Evolutionary conservation across 169 alveolate species (phyloP), one percentile per base, ranked within the genome.

Genomic region (Plasmodium inui): DNA sequence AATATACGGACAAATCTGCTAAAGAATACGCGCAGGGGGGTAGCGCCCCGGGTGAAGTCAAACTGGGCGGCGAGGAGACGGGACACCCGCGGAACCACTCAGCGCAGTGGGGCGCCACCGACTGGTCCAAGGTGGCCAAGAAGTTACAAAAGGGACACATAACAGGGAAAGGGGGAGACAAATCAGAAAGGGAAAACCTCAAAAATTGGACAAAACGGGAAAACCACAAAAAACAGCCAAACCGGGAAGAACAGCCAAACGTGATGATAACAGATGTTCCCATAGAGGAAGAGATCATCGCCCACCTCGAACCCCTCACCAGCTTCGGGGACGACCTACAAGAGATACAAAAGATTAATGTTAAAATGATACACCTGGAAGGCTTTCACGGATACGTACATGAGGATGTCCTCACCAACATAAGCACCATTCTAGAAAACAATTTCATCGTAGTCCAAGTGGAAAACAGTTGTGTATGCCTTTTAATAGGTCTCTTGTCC

Each of bases 381-480:
- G 34, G 53, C 5, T n/a, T 10, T 6, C 37, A 37, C 37, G n/a
- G 14, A 19, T 19, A 39, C 46, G 6, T 44, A 12, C 46, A 89
- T 57, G 50, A 26, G 30, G 72, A 89, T 32, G 14, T 89, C 10
- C 70, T 89, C 39, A 67, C 70, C 30, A 89, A 79, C 44, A 57
- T 89, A 22, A 57, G 61, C 19, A 89, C 82, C 22, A 79, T 89
- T 26, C 44, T 89, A 46, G 2, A 26, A 41, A 89, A 39, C 46
- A 89, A 80, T 32, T 89, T 89, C 71, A 90, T 67, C 22, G 28
- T 73, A 12, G 83, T 89, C 19, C 84, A 89, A 89, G 73, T 89
- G 82, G 94, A 89, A 89, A 89, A 89, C 37, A 89, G 94, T 61
- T 89, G 94, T 89, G 46, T 89, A n/a, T 89, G 94, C 32, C 78